Evolutionary conservation across 1,284 basidiomycete genomes (phyloP).

Genomic region (Trichosporon inkin): DNA sequence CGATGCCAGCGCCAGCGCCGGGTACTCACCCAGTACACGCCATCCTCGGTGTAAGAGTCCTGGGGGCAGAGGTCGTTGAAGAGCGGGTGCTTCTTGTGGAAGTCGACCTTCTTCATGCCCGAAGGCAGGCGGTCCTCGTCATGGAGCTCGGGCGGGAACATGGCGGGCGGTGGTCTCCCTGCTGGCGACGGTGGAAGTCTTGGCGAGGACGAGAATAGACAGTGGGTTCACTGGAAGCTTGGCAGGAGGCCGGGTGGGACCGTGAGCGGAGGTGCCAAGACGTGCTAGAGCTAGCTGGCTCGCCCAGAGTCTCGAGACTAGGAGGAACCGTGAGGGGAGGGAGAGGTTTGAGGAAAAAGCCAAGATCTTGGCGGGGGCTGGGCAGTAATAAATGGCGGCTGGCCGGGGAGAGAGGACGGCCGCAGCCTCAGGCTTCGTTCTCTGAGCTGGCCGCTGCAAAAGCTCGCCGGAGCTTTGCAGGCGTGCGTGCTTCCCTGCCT

Average conservation of each 20-base stretch:
- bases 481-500: too few species aligned
- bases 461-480: too few species aligned
- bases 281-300: neutral
- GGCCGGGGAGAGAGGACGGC: too few species aligned
- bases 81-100: constrained; percentile 39
- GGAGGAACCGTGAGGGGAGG: neutral
- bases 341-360: constrained; percentile 5
- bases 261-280: neutral
- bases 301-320: neutral
- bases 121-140: constrained; percentile 11
- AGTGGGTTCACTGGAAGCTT: neutral
- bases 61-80: constrained; percentile 47
- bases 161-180: neutral
- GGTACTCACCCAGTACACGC: constrained; percentile 46
- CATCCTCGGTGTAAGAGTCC: constrained; percentile 42
- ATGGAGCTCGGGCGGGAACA: constrained; percentile 24
- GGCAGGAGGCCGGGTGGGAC: neutral
- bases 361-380: neutral
- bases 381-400: constrained; percentile 3
- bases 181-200: neutral
- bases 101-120: constrained; percentile 22
- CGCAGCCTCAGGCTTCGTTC: too few species aligned
- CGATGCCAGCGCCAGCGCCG: neutral
- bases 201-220: constrained; percentile 3
- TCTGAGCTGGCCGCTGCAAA: too few species aligned